phyloP scores from a whole-genome alignment of 306 rosid species.

The Herpetospermum pedunculosum region DNA sequence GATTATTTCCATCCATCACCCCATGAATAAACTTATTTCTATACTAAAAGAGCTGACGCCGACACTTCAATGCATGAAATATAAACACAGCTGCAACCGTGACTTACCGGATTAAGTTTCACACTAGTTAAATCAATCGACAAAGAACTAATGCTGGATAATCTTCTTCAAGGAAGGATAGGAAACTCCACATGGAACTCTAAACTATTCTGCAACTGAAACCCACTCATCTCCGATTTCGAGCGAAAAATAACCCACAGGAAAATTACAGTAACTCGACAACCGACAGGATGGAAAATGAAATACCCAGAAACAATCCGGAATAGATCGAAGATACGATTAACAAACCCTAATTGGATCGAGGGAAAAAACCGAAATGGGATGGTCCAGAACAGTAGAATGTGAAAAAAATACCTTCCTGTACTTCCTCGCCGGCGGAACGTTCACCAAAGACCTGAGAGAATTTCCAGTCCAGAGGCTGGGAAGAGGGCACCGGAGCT shows the following conservation, averaged over 20 bases:
- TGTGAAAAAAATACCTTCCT: constrained; percentile 58
- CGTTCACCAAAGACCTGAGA: constrained; percentile 99
- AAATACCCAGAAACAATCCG: constrained; percentile 31
- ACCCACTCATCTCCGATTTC: constrained; percentile 23
- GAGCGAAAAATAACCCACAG: no score
- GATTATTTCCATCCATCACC: background rate
- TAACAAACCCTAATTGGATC: constrained; percentile 84
- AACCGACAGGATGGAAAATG: constrained; percentile 21
- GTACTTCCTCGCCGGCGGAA: constrained; percentile 95
- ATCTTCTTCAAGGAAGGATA: background rate
- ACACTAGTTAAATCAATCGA: background rate
- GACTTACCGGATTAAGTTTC: background rate
- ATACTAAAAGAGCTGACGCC: background rate
- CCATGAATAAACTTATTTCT: background rate
- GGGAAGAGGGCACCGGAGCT: constrained; percentile 66
- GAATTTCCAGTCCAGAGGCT: constrained; percentile 94
- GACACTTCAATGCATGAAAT: constrained; percentile 5
- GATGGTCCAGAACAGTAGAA: background rate
- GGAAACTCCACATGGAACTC: constrained; percentile 14
- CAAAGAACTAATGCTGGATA: background rate
- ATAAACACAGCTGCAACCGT: background rate
- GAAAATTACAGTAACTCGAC: no score
- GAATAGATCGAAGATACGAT: constrained; percentile 36
- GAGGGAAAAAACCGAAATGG: constrained; percentile 14
- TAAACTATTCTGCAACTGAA: constrained; percentile 15